Evolutionary conservation across 352 stramenopile genomes (phyloP), one percentile per base, ranked within the genome.

Genomic region (Globisporangium apiculatum): DNA sequence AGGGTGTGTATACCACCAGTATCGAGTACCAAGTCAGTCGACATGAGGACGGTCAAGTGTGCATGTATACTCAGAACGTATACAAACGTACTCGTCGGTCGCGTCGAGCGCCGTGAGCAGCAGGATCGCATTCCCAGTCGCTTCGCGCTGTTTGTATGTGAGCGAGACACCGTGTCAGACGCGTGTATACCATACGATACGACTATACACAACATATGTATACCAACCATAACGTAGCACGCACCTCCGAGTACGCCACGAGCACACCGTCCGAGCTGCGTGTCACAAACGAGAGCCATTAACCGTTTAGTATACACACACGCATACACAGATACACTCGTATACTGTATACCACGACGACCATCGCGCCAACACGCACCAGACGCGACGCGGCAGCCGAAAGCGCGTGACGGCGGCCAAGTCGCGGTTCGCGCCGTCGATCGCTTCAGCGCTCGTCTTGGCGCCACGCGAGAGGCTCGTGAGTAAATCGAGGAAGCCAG

Each of bases 371-470:
- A 9, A 4, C n/a, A 71, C 80, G 51, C 72, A 91, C 83, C 81
- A 91, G 43, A 94, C 83, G 17, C 84, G 71, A 8, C 84, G 76
- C 7, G 84, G 84, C 11, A 94, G 59, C 0, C 84, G 71, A 42
- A 88, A 87, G 36, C 84, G 81, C 7, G 79, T 89, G 11, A 79
- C 72, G 4, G 67, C 65, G 24, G 79, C 61, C 35, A 75, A 76
- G 55, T 79, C 70, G 6, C 77, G 64, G 40, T 79, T 68, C 9
- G 71, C 72, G 1, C 78, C 78, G 55, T 91, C 82, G 53, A 94
- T 81, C 5, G 83, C 80, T 40, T 91, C 78, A 12, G 84, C 84
- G 62, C 80, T 94, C 42, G 79, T 87, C 64, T 94, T 94, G 18
- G 83, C 83, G 17, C 85, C 85, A 58, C 81, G 62, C 17, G 83